Base-by-base conservation (phyloP, 805 yeast genomes). In the Candida saitoana region DNA sequence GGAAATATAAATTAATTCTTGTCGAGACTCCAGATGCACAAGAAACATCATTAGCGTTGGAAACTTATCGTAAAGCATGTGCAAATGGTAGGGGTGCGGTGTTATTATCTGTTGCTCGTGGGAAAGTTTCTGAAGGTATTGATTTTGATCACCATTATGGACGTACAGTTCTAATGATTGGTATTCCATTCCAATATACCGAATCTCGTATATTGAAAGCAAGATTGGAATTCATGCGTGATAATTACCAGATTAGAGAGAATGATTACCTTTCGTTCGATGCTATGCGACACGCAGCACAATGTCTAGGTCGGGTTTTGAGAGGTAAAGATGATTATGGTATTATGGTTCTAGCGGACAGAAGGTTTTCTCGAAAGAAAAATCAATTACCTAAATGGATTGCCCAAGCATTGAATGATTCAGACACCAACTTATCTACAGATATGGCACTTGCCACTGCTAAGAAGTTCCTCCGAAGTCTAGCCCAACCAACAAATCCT, bases 201-300 rank as follows among this genome's bases (percentile, higher is more conserved):
- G 99, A 93, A 59, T 90, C 97, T 3, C 80, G 98, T 56, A 93
- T 93, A 49, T 71, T 93, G 54, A 93, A 93, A 54, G 99, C 99
- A 0, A 76, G 99, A 39, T 69, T 93, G 35, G 99, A 93, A 63
- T 93, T 93, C 55, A 64, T 93, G 60, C 73, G 98, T 50, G 98
- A 93, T 58, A 90, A 89, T 55, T 91, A 79, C 60, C 95, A 89
- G 54, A 91, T 93, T 42, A 76, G 88, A 49, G 99, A 93, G 56
- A 89, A 87, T 57, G 99, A 93, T 56, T 93, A 93, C 59, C 61
- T 93, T 30, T 90, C 98, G 8, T 93, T 93, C 73, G 99, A 93
- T 65, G 99, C 99, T 11, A 93, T 93, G 99, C 80, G 99, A 58
- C 99, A 93, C 67, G 99, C 98, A 3, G 98, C 99, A 0, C 99